Conservation (phyloP, 2,329 filamentous ascomycete species). For the Teratosphaeria viscida region DNA sequence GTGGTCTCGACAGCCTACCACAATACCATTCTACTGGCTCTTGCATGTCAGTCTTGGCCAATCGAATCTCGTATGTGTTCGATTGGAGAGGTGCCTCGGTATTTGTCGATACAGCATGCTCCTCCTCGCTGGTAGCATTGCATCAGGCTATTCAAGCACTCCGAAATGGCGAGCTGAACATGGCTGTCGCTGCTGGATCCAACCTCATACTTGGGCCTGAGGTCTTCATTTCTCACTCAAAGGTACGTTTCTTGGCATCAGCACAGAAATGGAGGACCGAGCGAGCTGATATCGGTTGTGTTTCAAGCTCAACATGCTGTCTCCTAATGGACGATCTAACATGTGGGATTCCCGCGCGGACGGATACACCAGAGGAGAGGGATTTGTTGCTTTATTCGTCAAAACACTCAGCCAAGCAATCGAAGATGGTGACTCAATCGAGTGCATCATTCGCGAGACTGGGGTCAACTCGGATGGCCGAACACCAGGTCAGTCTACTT, state of each 20-base stretch:
- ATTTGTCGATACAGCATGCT: not conserved
- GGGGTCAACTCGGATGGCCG: not conserved
- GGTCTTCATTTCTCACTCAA: no score
- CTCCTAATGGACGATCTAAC: conserved; percentile 4
- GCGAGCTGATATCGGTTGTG: not conserved
- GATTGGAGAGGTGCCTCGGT: not conserved
- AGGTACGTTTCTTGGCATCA: no score
- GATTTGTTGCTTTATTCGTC: conserved; percentile 14
- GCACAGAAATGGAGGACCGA: not conserved
- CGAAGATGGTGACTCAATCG: conserved; percentile 22
- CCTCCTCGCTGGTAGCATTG: not conserved
- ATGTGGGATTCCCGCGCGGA: conserved; percentile 12
- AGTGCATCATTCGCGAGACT: conserved; percentile 10
- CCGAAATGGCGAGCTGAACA: not conserved
- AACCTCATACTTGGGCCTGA: not conserved
- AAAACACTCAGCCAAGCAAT: conserved; percentile 23
- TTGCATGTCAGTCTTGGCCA: not conserved
- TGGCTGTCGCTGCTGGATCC: not conserved
- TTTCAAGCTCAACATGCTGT: not conserved
- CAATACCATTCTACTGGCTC: not conserved
- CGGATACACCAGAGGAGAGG: conserved; percentile 21
- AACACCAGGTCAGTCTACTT: no score
- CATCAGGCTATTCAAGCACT: not conserved
- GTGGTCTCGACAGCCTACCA: not conserved
- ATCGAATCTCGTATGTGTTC: not conserved